A percentile compares a stretch with the other conserved stretches of the same genome.
Conservation (phyloP, 1,139 yeast genomes). For the Wickerhamiella infanticola region DNA sequence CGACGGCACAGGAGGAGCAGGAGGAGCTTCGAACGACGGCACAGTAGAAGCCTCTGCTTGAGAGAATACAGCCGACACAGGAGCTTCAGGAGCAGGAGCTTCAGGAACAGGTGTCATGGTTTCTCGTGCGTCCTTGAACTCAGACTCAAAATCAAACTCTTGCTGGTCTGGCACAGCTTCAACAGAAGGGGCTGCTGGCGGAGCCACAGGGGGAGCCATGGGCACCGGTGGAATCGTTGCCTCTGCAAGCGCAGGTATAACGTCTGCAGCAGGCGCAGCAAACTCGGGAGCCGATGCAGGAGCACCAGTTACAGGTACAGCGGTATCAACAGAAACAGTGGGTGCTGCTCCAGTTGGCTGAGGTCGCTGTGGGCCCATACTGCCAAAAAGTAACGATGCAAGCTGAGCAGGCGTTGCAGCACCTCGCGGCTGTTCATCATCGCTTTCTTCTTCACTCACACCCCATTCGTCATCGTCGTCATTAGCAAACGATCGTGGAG, state of each 20-base stretch:
- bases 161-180: too few species aligned
- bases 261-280: not conserved
- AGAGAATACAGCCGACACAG: conserved; percentile 4
- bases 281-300: conserved; percentile 7
- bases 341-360: conserved; percentile 14
- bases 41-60: conserved; percentile 11
- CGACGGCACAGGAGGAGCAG: conserved; percentile 15
- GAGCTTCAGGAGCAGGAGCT: conserved; percentile 2
- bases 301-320: conserved; percentile 7
- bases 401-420: conserved; percentile 40
- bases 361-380: conserved; percentile 34
- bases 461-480: conserved; percentile 18
- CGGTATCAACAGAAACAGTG: conserved; percentile 6
- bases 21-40: conserved; percentile 8
- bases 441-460: conserved; percentile 30
- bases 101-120: not conserved
- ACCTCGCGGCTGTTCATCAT: conserved; percentile 35
- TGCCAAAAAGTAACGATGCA: conserved; percentile 49
- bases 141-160: not conserved
- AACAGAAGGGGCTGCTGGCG: not conserved
- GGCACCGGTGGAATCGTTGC: not conserved
- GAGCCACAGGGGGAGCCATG: not conserved
- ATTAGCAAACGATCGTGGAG: conserved; percentile 11
- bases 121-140: not conserved
- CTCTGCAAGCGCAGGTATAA: not conserved